These are phyloP conservation scores for Micractinium conductrix DNA, from an alignment of 139 green algal genomes.

Conservation along the genomic window DNA sequence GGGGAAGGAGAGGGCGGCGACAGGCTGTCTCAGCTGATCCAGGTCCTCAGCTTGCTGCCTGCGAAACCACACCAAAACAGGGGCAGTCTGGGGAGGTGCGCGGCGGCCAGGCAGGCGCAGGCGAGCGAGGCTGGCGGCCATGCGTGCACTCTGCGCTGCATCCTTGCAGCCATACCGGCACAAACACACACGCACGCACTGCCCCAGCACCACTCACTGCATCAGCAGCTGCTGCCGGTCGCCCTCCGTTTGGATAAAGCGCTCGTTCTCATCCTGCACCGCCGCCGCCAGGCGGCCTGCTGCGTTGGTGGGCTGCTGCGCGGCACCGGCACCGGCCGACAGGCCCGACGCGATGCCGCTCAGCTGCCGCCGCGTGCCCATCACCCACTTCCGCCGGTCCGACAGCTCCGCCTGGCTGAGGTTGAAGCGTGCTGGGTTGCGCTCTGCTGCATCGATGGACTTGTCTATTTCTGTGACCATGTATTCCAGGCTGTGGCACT, in stretches of 20 bases:
- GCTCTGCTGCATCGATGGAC: slow-evolving; percentile 76
- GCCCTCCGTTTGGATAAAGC: slow-evolving; percentile 66
- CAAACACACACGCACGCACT: too few species aligned
- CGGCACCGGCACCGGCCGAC: slow-evolving; percentile 43
- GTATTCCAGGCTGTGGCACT: slow-evolving; percentile 58
- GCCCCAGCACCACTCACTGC: slow-evolving; percentile 43
- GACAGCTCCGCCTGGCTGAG: slow-evolving; percentile 75
- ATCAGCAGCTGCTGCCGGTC: slow-evolving; percentile 77
- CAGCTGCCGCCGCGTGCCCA: slow-evolving; percentile 47
- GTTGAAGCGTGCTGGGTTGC: slow-evolving; percentile 79
- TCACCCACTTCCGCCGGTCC: slow-evolving; percentile 73
- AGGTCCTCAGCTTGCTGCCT: not conserved
- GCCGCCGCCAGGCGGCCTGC: slow-evolving; percentile 46
- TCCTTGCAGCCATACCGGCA: too few species aligned
- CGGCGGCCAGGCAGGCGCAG: too few species aligned
- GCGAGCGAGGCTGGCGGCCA: too few species aligned
- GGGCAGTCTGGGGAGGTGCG: too few species aligned
- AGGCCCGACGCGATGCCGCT: slow-evolving; percentile 30
- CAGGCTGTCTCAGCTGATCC: not conserved
- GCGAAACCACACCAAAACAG: not conserved
- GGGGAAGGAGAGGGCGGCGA: not conserved
- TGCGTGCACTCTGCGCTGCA: too few species aligned
- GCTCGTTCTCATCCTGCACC: slow-evolving; percentile 65
- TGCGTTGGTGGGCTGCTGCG: not conserved
- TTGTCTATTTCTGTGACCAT: slow-evolving; percentile 75